Evolutionary conservation across 2,329 filamentous ascomycete species (phyloP).

Genomic region (Aureobasidium sp.): DNA sequence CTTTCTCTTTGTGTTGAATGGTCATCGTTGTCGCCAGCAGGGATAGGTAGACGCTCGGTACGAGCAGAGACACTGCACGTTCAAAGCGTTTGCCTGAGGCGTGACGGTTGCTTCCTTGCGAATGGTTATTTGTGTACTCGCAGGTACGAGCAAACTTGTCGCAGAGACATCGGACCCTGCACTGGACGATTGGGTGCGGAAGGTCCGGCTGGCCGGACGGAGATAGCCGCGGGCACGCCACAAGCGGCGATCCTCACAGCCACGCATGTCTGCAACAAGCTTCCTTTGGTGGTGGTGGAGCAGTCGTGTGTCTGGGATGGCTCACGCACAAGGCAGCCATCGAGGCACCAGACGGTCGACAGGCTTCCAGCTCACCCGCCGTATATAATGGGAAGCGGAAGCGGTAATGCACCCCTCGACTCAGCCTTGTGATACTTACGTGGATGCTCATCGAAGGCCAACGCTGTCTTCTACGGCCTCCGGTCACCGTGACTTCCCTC

Average conservation of each 20-base stretch:
- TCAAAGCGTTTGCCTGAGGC: constrained; percentile 2
- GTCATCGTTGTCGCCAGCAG: background rate
- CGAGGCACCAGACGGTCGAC: background rate
- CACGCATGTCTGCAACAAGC: constrained; percentile 5
- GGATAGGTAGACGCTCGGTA: background rate
- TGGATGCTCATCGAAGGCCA: background rate
- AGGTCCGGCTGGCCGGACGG: background rate
- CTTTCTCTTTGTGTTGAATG: background rate
- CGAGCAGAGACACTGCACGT: background rate
- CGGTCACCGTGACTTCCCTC: background rate
- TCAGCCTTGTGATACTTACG: constrained; percentile 12
- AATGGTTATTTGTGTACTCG: background rate
- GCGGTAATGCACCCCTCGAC: constrained; percentile 8
- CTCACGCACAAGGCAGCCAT: constrained; percentile 5
- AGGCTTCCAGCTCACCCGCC: constrained; percentile 2
- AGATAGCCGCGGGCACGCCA: background rate
- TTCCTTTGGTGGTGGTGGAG: background rate
- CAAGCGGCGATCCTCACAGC: background rate
- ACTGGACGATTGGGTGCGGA: background rate
- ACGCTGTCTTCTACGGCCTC: background rate
- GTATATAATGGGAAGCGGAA: constrained; percentile 10
- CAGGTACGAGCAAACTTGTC: background rate
- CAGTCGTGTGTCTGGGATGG: background rate
- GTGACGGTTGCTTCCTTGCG: background rate
- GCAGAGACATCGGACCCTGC: background rate